Evolutionary conservation across 2,329 filamentous ascomycete species (phyloP).

Genomic region (Helminthosporium solani): DNA sequence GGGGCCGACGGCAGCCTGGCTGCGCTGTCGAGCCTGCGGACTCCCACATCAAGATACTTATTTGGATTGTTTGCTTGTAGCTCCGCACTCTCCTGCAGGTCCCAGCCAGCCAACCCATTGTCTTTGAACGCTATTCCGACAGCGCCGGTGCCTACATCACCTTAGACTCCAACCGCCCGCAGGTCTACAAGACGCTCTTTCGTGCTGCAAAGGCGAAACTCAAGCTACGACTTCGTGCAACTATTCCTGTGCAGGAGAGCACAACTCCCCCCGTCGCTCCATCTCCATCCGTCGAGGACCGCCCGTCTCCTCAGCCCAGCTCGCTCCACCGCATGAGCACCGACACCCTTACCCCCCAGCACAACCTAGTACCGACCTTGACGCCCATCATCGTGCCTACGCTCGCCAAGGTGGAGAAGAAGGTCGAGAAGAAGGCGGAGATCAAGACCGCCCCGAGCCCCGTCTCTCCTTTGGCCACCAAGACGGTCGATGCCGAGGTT

Average conservation of each 20-base stretch:
- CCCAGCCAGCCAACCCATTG: conserved; percentile 59
- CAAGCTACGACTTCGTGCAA: conserved; percentile 87
- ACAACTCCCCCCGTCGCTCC: conserved; percentile 18
- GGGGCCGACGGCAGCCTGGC: conserved; percentile 22
- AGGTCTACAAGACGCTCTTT: conserved; percentile 95
- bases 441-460: conserved; percentile 18
- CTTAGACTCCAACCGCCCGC: conserved; percentile 72
- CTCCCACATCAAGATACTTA: conserved; percentile 6
- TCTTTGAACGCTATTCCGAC: conserved; percentile 93
- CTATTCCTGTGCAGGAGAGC: conserved; percentile 56
- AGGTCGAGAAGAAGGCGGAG: conserved; percentile 10
- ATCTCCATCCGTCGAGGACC: conserved; percentile 12
- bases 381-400: conserved; percentile 5
- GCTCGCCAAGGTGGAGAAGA: conserved; percentile 2
- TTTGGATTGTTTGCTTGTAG: conserved; percentile 24
- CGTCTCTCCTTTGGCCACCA: conserved; percentile 22
- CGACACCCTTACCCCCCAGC: conserved; percentile 25
- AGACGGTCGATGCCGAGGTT: conserved; percentile 19
- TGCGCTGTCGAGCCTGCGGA: conserved; percentile 10
- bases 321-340: conserved; percentile 31
- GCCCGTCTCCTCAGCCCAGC: conserved; percentile 13
- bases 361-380: conserved; percentile 14
- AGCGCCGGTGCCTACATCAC: conserved; percentile 78
- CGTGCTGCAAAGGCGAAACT: conserved; percentile 96
- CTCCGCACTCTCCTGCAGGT: conserved; percentile 69